Base-by-base conservation (phyloP, 2,329 filamentous ascomycete species). In the Fusarium nelsonii region DNA sequence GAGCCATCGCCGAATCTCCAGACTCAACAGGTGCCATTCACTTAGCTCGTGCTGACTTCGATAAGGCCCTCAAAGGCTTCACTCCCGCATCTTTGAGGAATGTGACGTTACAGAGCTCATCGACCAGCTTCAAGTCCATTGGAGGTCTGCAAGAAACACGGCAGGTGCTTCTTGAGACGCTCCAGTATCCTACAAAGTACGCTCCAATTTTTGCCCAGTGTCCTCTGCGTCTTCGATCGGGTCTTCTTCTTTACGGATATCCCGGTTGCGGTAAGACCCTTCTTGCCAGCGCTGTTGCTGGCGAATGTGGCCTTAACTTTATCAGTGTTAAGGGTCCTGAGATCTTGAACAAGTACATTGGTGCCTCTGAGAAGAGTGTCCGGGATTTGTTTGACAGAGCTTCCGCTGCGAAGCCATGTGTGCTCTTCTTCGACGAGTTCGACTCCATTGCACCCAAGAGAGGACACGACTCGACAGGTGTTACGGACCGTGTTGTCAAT, bases 291-390 rank as follows among this genome's bases (percentile, higher is more conserved):
- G 96, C 96, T 1, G 95, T 99, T n/a, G 96, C 97, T 14, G 95
- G 95, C 58, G 96, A 99, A 81, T 98, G 95, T 75, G 95, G 95
- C 0, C 89, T 99, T 64, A 99, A 99, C 80, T 99, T 99, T 80
- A 99, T 99, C 79, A 94, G 91, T 40, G 96, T 99, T 75, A 99
- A 99, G 81, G 96, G 96, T 1, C 96, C 96, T 0, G 97, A 99
- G 79, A 98, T 99, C 62, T 82, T 99, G 56, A 99, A 99, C 84
- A 99, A 99, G 81, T 99, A 99, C 79, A 99, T 99, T 62, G 96
- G 96, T 76, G 96, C 96, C 1, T 97, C 92, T 30, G 96, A 99
- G 76, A 99, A 99, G 84, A 94, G 90, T 64, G 94, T 99, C 8
- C 90, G 97, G 41, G 96, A 99, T 78, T 84, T 99, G 2, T 99